Conservation (phyloP, 2,329 filamentous ascomycete species). For the Bipolaris cookei region DNA sequence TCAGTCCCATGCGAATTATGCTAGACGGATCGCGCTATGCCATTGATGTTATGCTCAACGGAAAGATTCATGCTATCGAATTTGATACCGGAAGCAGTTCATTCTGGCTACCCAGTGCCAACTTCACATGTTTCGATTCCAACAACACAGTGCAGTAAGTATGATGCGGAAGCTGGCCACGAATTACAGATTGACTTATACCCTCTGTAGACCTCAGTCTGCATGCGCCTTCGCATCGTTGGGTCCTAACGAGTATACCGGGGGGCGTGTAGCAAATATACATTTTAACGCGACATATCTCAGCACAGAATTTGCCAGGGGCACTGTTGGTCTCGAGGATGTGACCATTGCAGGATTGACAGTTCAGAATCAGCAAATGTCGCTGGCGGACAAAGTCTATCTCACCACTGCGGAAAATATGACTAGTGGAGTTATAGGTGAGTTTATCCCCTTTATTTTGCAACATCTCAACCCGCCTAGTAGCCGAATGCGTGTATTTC, state of each 20-base stretch:
- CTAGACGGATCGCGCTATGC: background rate
- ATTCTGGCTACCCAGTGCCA: background rate
- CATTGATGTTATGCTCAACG: background rate
- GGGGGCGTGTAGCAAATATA: background rate
- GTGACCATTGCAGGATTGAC: constrained; percentile 2
- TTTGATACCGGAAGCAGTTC: background rate
- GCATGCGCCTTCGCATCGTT: background rate
- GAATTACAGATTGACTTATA: background rate
- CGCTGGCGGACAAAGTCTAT: background rate
- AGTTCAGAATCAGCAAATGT: background rate
- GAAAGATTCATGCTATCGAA: background rate
- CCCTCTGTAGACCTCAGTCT: background rate
- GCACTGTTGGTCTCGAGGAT: constrained; percentile 1
- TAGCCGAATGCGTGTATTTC: background rate
- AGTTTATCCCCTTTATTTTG: background rate
- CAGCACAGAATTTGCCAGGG: background rate
- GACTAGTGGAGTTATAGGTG: background rate
- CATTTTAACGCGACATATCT: background rate
- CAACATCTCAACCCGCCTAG: background rate
- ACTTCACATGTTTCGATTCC: background rate
- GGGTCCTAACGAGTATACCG: background rate
- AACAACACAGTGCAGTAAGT: background rate
- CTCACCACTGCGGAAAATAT: background rate
- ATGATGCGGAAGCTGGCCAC: background rate
- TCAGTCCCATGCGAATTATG: background rate